A percentile compares a stretch with the other conserved stretches of the same genome.
phyloP scores from a whole-genome alignment of 1,284 basidiomycete species.

The Papiliotrema flavescens region DNA sequence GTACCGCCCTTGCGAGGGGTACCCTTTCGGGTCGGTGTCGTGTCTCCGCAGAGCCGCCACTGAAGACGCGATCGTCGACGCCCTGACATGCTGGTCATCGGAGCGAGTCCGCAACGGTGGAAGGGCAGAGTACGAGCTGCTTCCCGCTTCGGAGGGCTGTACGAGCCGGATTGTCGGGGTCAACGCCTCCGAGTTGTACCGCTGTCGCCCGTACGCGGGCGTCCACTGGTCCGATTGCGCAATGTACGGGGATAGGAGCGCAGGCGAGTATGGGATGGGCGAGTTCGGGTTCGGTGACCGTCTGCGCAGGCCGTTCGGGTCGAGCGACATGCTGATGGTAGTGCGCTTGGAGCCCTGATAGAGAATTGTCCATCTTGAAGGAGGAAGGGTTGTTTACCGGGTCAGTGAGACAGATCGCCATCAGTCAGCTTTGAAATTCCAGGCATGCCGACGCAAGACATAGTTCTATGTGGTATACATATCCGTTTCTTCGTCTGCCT shows the following conservation, averaged over 20 bases:
- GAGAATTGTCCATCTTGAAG: background rate
- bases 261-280: slow-evolving; percentile 8
- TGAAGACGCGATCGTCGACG: background rate
- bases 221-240: background rate
- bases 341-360: background rate
- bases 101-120: slow-evolving; percentile 10
- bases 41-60: slow-evolving; percentile 11
- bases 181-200: background rate
- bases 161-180: slow-evolving; percentile 6
- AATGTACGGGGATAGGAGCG: slow-evolving; percentile 4
- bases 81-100: slow-evolving; percentile 9
- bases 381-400: no score
- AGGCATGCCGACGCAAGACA: background rate
- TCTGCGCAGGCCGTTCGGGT: slow-evolving; percentile 16
- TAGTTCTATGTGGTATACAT: background rate
- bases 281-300: slow-evolving; percentile 28
- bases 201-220: background rate
- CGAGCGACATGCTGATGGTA: slow-evolving; percentile 5
- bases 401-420: no score
- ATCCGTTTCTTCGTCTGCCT: background rate
- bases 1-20: background rate
- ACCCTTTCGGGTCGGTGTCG: slow-evolving; percentile 14
- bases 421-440: no score
- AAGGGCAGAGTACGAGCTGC: slow-evolving; percentile 6
- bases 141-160: background rate